These are phyloP conservation scores for Erysimum cheiranthoides DNA, from an alignment of 345 rosid species.

Conservation along the genomic window DNA sequence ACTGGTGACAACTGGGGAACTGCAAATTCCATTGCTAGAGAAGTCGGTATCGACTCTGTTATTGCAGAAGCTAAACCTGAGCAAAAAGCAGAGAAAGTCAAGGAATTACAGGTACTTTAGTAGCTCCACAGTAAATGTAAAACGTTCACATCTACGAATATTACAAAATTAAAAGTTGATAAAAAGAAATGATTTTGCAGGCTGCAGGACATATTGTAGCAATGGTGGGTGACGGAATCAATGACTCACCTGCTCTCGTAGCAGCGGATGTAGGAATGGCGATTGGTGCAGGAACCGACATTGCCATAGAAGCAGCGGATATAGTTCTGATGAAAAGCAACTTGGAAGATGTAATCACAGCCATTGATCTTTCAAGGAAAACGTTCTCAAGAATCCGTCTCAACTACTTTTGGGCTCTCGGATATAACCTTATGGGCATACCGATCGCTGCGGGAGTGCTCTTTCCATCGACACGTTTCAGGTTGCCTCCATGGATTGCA, in stretches of 20 bases:
- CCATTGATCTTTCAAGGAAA: constrained; percentile 84
- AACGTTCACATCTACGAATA: not conserved
- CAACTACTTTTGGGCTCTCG: constrained; percentile 94
- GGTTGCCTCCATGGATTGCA: constrained; percentile 97
- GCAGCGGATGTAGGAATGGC: constrained; percentile 99
- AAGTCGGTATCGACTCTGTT: constrained; percentile 80
- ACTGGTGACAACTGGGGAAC: constrained; percentile 99
- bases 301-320: constrained; percentile 97
- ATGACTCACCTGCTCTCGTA: constrained; percentile 92
- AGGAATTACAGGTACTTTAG: constrained; percentile 72
- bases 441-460: constrained; percentile 90
- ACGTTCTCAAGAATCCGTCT: constrained; percentile 83
- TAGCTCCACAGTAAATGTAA: not conserved
- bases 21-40: constrained; percentile 79
- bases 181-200: constrained; percentile 42
- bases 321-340: constrained; percentile 92
- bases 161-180: not conserved
- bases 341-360: constrained; percentile 95
- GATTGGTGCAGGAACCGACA: constrained; percentile 94
- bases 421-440: constrained; percentile 83
- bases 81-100: constrained; percentile 87
- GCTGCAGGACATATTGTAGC: constrained; percentile 74
- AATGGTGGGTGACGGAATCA: constrained; percentile 97
- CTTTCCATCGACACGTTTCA: constrained; percentile 66
- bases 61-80: constrained; percentile 93